phyloP scores from a whole-genome alignment of 2,329 filamentous ascomycete species.

The Ceratocystis albifundus region DNA sequence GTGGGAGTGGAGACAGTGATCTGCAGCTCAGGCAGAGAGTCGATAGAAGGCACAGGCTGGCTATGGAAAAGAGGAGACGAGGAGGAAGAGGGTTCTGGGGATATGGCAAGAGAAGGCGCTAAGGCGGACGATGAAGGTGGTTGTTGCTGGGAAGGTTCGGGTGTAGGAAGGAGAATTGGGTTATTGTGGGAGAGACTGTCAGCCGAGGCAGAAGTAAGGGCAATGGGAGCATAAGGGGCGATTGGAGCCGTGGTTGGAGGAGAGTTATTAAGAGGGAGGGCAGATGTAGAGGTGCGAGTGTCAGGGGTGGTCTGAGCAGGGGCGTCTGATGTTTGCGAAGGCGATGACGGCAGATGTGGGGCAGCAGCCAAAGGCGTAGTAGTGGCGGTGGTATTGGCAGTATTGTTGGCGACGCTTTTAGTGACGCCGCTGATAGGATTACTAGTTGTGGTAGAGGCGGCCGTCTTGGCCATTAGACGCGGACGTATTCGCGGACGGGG shows the following conservation, averaged over 20 bases:
- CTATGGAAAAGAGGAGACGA: background rate
- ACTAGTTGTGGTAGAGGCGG: background rate
- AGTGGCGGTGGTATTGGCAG: background rate
- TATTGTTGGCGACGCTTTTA: background rate
- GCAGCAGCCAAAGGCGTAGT: slow-evolving; percentile 2
- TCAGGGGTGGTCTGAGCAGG: background rate
- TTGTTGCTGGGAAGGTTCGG: slow-evolving; percentile 4
- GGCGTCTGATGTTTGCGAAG: background rate
- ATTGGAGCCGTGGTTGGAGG: background rate
- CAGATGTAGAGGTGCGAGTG: background rate
- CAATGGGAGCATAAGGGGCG: background rate
- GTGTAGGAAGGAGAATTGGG: background rate
- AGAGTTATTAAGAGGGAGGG: background rate
- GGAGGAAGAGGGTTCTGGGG: background rate
- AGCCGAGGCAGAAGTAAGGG: background rate
- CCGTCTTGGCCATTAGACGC: slow-evolving; percentile 1
- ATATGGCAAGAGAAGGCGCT: background rate
- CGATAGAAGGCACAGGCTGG: slow-evolving; percentile 9
- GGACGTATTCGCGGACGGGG: slow-evolving; percentile 2
- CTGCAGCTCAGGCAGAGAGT: slow-evolving; percentile 21
- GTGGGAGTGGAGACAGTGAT: slow-evolving; percentile 18
- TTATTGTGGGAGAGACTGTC: background rate
- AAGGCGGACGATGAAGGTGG: too few species aligned
- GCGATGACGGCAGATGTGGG: slow-evolving; percentile 6
- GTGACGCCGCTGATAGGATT: background rate